Evolutionary conservation across 768 basidiomycete species (phyloP), one percentile per base, ranked within the genome.

Genomic region (Lactarius sp.): DNA sequence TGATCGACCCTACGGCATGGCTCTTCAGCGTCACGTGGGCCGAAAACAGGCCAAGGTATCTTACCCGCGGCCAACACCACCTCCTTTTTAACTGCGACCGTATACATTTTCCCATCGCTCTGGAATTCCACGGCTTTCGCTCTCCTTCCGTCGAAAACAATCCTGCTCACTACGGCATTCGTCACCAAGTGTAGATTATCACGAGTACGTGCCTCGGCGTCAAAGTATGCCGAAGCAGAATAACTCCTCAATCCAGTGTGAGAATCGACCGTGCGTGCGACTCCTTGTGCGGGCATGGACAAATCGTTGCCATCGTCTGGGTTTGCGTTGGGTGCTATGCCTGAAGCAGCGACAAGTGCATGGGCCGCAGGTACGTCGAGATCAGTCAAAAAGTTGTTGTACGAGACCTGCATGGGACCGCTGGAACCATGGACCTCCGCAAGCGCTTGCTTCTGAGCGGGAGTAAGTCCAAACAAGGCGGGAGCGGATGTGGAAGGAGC

Each of bases 351-450:
- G 18, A 65, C 49, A 39, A 59, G 47, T 22, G 66, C 62, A 55
- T 65, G 66, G 10, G 66, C 62, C 5, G 66, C 66, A 20, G 66
- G 66, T 37, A 59, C 63, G 27, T 65, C 63, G 27, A 67, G 55
- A 20, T 65, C 63, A 6, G 66, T 60, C n/a, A 65, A 31, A 12
- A 59, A 65, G n/a, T 54, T 65, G 50, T 65, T 67, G 55, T 67
- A 65, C n/a, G 66, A 52, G 44, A 67, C 56, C 13, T 66, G 53
- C 13, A 67, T 37, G 44, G 63, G 63, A 5, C 66, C 59, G 5
- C 39, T 55, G 5, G 27, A 37, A 3, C 63, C 66, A 36, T 67
- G 63, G 34, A 36, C 47, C 16, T 8, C 57, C 27, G 44, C 52
- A 12, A 66, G 56, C 9, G 37, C 63, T 36, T 36, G 52, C n/a